Conservation (phyloP, 2,329 filamentous ascomycete species). For the Sporothrix luriei region DNA sequence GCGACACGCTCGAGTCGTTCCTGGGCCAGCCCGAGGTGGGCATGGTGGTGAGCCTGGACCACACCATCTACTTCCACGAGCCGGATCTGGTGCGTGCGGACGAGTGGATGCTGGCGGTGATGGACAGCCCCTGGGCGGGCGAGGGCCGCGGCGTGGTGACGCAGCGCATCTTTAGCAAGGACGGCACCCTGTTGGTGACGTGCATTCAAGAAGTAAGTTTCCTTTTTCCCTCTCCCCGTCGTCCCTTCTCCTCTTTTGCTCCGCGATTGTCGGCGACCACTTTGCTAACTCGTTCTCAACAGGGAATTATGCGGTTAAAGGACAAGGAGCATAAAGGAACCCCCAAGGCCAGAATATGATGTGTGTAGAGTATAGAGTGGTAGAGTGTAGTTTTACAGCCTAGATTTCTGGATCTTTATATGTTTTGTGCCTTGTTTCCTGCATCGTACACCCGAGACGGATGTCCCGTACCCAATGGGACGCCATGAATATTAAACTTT, state of each 20-base stretch:
- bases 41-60: slow-evolving; percentile 85
- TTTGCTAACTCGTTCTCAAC: not conserved
- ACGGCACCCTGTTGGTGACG: slow-evolving; percentile 74
- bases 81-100: slow-evolving; percentile 61
- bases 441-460: not conserved
- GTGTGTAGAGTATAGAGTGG: too few relatives aligned
- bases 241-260: too few relatives aligned
- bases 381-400: not conserved
- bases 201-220: slow-evolving; percentile 67
- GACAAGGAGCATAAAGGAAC: not conserved
- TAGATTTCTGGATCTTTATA: not conserved
- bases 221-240: too few relatives aligned
- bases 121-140: slow-evolving; percentile 78
- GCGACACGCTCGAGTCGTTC: slow-evolving; percentile 47
- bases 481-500: too few relatives aligned
- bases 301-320: slow-evolving; percentile 48
- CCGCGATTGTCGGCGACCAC: not conserved
- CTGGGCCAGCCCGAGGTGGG: slow-evolving; percentile 62
- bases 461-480: not conserved
- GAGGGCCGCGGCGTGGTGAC: slow-evolving; percentile 75
- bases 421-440: not conserved
- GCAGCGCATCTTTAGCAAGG: slow-evolving; percentile 70
- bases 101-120: slow-evolving; percentile 80
- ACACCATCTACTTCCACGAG: slow-evolving; percentile 70
- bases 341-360: slow-evolving; percentile 25